phyloP scores from a whole-genome alignment of 2,329 filamentous ascomycete species.

The Monilinia aucupariae region DNA sequence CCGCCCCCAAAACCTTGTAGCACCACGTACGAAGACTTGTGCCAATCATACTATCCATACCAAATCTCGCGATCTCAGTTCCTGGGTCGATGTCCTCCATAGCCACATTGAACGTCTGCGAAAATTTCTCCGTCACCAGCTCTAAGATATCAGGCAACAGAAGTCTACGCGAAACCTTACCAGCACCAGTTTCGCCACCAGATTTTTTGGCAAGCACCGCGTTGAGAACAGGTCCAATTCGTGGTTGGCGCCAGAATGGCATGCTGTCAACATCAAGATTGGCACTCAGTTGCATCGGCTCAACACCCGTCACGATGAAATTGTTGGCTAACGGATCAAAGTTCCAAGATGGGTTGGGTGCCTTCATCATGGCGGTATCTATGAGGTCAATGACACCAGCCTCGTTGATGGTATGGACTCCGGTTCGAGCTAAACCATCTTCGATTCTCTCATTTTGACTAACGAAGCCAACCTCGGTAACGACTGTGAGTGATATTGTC shows the following conservation, averaged over 20 bases:
- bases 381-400: slow-evolving; percentile 22
- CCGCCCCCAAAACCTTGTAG: slow-evolving; percentile 37
- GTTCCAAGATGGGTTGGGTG: neutral
- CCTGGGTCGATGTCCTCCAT: slow-evolving; percentile 42
- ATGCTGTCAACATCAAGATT: neutral
- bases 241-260: neutral
- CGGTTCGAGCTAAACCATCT: slow-evolving; percentile 14
- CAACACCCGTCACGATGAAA: slow-evolving; percentile 4
- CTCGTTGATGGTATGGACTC: slow-evolving; percentile 21
- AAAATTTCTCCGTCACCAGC: slow-evolving; percentile 40
- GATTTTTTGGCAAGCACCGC: slow-evolving; percentile 2
- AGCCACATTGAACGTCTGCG: slow-evolving; percentile 43
- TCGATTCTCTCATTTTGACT: slow-evolving; percentile 31
- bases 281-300: neutral
- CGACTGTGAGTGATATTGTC: slow-evolving; percentile 34
- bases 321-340: slow-evolving; percentile 1
- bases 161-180: neutral
- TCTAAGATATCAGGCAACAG: slow-evolving; percentile 36
- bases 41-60: slow-evolving; percentile 28
- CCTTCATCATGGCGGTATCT: slow-evolving; percentile 21
- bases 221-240: slow-evolving; percentile 1
- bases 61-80: slow-evolving; percentile 41
- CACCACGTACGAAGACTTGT: slow-evolving; percentile 33
- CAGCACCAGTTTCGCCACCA: neutral
- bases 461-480: slow-evolving; percentile 37